A percentile compares a stretch with the other conserved stretches of the same genome.
Conservation (phyloP, 352 stramenopile species). For the Aphanomyces stellatus region DNA sequence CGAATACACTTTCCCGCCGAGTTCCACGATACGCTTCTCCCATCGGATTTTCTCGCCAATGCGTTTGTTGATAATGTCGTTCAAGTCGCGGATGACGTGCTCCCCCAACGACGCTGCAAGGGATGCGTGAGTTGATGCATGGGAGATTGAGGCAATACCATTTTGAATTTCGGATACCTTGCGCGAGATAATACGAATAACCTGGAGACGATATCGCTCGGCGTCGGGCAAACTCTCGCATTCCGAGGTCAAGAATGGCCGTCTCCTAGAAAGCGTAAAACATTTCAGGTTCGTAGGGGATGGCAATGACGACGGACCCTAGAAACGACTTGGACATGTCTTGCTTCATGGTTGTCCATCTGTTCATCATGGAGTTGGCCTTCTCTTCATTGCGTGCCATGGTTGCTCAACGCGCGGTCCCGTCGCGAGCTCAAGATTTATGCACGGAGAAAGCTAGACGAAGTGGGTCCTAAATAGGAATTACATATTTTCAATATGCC, state of each 20-base stretch:
- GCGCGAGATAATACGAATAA: slow-evolving; percentile 92
- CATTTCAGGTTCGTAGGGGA: too few species aligned
- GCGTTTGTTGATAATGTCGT: slow-evolving; percentile 98
- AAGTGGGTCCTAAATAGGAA: neutral
- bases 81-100: slow-evolving; percentile 95
- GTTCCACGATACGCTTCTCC: slow-evolving; percentile 80
- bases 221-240: slow-evolving; percentile 91
- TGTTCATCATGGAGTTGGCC: slow-evolving; percentile 96
- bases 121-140: neutral
- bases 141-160: slow-evolving; percentile 28
- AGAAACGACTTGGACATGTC: slow-evolving; percentile 82
- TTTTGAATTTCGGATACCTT: slow-evolving; percentile 97
- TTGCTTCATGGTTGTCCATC: slow-evolving; percentile 97
- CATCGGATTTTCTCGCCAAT: slow-evolving; percentile 89
- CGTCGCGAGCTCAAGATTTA: neutral
- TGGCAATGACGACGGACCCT: slow-evolving; percentile 43
- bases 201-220: slow-evolving; percentile 89
- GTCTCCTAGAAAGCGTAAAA: slow-evolving; percentile 44
- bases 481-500: neutral
- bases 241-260: slow-evolving; percentile 91
- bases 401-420: slow-evolving; percentile 5
- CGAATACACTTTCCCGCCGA: slow-evolving; percentile 87
- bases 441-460: neutral
- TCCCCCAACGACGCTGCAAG: slow-evolving; percentile 83
- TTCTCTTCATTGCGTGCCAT: slow-evolving; percentile 99